phyloP scores from a whole-genome alignment of 106 monocot genomes.

The Ottelia alismoides region DNA sequence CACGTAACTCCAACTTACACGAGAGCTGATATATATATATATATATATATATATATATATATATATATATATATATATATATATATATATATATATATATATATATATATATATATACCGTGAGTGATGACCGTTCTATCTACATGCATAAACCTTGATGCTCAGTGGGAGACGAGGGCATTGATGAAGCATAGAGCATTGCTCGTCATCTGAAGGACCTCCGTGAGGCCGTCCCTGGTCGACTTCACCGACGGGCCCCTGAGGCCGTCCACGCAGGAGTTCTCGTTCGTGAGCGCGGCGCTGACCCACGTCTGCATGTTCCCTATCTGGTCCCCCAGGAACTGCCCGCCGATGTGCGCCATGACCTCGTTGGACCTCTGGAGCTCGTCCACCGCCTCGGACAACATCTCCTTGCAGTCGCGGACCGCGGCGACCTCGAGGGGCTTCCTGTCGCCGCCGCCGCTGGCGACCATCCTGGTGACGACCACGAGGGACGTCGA shows the following conservation, averaged over 20 bases:
- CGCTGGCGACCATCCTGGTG: not conserved
- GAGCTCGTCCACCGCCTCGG: slow-evolving; percentile 13
- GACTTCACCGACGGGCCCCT: slow-evolving; percentile 7
- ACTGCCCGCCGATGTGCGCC: not conserved
- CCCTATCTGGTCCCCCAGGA: slow-evolving; percentile 1
- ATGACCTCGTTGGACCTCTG: slow-evolving; percentile 8
- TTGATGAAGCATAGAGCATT: not conserved
- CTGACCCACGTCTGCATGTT: slow-evolving; percentile 34
- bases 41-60: too few relatives aligned
- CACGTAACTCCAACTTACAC: too few relatives aligned
- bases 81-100: too few relatives aligned
- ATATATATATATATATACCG: too few relatives aligned
- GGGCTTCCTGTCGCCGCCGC: not conserved
- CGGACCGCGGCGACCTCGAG: not conserved
- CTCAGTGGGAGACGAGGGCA: too few relatives aligned
- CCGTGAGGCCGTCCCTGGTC: slow-evolving; percentile 9
- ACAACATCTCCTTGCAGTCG: slow-evolving; percentile 23
- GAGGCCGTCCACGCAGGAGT: slow-evolving; percentile 21
- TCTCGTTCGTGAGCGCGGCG: slow-evolving; percentile 27
- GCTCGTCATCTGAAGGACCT: slow-evolving; percentile 8
- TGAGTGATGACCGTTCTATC: too few relatives aligned
- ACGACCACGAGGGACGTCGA: slow-evolving; percentile 2
- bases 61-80: too few relatives aligned
- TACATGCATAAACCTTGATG: too few relatives aligned
- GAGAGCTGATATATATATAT: too few relatives aligned